Evolutionary conservation across 2,329 filamentous ascomycete genomes (phyloP).

Genomic region (Talaromyces funiculosus): DNA sequence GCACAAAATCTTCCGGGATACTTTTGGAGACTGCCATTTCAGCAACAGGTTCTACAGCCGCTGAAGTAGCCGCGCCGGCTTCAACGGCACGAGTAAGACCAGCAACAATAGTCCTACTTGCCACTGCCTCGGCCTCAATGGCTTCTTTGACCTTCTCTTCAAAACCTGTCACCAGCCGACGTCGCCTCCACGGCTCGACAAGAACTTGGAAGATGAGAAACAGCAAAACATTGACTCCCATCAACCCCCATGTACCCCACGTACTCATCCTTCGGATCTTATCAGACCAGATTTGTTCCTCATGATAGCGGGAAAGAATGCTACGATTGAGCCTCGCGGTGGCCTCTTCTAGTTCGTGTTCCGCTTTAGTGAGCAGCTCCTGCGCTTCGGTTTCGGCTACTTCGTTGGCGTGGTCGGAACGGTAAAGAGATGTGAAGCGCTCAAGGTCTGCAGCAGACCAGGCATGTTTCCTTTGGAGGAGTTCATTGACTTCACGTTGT

Average conservation of each 20-base stretch:
- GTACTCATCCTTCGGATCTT: conserved; percentile 94
- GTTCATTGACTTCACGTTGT: conserved; percentile 89
- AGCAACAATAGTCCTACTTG: conserved; percentile 12
- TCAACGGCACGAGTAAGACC: neutral
- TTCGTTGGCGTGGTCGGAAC: conserved; percentile 89
- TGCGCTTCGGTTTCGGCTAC: conserved; percentile 70
- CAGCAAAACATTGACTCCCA: conserved; percentile 91
- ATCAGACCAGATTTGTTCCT: conserved; percentile 99
- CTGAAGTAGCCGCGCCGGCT: neutral
- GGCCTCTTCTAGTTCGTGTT: conserved; percentile 73
- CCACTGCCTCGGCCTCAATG: conserved; percentile 58
- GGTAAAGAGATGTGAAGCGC: conserved; percentile 87
- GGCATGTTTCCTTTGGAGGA: conserved; percentile 87
- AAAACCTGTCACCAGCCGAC: conserved; percentile 73
- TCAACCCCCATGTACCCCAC: conserved; percentile 96
- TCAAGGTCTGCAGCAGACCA: conserved; percentile 87
- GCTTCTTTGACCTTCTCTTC: conserved; percentile 69
- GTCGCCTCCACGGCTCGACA: conserved; percentile 86
- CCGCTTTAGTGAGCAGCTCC: conserved; percentile 65
- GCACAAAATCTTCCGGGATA: neutral
- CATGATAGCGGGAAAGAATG: conserved; percentile 89
- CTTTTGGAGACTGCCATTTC: neutral
- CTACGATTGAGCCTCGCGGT: conserved; percentile 69
- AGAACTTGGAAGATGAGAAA: conserved; percentile 82
- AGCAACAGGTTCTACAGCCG: conserved; percentile 1